Base-by-base conservation (phyloP, 73 alveolate species). In the Tetrahymena elliotti region DNA sequence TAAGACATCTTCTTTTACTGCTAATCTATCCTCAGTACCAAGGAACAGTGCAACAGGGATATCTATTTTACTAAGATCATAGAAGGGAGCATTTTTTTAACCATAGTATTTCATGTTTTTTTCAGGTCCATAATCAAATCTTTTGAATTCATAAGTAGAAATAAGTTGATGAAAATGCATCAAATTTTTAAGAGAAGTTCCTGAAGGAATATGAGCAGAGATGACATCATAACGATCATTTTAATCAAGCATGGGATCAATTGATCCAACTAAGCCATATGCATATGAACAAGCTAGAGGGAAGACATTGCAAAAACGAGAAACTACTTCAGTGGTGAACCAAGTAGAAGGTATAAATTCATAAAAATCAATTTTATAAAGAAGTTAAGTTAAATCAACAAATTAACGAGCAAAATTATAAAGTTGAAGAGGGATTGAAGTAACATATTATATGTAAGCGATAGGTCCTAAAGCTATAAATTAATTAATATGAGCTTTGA, bases 181-280 rank as follows among this genome's bases (percentile, higher is more conserved):
- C 52, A 99, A 83, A 94, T 97, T 97, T 95, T 98, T 97, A 36
- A 97, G 96, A 38, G 99, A 96, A n/a, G 99, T 98, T 40, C 99
- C 99, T 34, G 98, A 98, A 0, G 99, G 99, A 83, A 96, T 99
- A 96, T 98, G 99, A 68, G 98, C 98, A 40, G 96, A 35, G 53
- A 96, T 96, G n/a, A 94, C 98, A 83, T 96, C 97, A 38, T 94
- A 93, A 33, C 98, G 93, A n/a, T 88, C 97, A 41, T 94, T 92
- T 53, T 96, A 93, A 93, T 96, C 97, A 7, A 94, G 53, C 38
- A 52, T 53, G 52, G 96, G 97, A 53, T 96, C 97, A 13, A 94
- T 93, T n/a, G 93, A 92, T 38, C 95, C 96, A n/a, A 96, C 52
- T 20, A 94, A 92, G 22, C 96, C 96, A 24, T 68, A 84, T 20